Evolutionary conservation across 352 stramenopile species (phyloP), one percentile per base, ranked within the genome.

Genomic region (Albugo candida): DNA sequence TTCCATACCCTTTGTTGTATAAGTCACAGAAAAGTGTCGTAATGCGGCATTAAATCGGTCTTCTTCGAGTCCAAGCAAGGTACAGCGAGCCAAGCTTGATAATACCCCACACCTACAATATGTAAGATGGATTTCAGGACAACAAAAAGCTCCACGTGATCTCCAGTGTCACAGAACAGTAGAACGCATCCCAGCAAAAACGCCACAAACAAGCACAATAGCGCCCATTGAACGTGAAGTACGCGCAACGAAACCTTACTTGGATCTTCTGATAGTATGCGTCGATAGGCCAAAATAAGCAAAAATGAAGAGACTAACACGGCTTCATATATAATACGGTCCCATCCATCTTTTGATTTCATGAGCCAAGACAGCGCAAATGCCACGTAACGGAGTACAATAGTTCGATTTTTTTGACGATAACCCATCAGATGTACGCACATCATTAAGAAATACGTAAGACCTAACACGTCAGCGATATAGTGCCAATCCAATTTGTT

Each of bases 401-500:
- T 91, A 58, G 88, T 89, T 59, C 58, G 63, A 51, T 84, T 75
- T 45, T 93, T 75, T 51, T 86, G 62, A 48, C 66, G 64, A 54
- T 76, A 84, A 36, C 73, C 75, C 71, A 89, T 85, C 45, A 85
- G 61, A 53, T 92, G 80, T 20, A 89, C 75, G 50, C 75, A 84
- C 11, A 92, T 60, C 55, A 87, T 55, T 58, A 87, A 60, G 50
- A 89, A 83, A 55, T 89, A 92, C 12, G 80, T 60, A 45, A 91
- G 52, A n/a, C 66, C 86, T 19, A 92, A 58, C 53, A 92, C 73
- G 50, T 92, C 80, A 55, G 71, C 82, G 58, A 92, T 86, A 47
- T 82, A 85, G 45, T 89, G 78, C 80, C 77, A 92, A 52, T 92
- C 61, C 17, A 70, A 53, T 48, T 81, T 64, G 36, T 61, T 55